These are phyloP conservation scores for Colletotrichum sp. DNA, from an alignment of 2,329 filamentous ascomycete genomes.

Conservation along the genomic window DNA sequence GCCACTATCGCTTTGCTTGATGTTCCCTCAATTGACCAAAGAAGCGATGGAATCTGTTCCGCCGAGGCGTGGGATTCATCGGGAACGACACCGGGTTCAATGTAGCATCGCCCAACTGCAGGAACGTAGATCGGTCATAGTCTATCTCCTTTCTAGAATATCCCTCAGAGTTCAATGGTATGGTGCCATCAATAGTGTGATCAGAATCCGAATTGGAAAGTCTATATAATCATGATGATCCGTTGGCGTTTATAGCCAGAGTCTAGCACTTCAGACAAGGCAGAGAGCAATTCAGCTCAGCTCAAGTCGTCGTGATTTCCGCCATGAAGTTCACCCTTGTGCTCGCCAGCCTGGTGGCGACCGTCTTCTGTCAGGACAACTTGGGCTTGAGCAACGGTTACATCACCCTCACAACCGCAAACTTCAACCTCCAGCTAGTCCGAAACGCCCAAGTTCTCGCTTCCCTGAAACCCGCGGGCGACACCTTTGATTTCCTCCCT, in stretches of 20 bases:
- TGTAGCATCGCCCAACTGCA: not conserved
- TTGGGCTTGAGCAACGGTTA: slow-evolving; percentile 45
- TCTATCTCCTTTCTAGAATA: not conserved
- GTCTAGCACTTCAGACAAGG: not conserved
- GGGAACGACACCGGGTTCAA: not conserved
- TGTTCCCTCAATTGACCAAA: not conserved
- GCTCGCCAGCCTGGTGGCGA: not conserved
- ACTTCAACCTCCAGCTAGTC: slow-evolving; percentile 48
- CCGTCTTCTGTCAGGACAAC: slow-evolving; percentile 29
- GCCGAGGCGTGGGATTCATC: not conserved
- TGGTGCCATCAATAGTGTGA: not conserved
- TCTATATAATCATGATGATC: not conserved
- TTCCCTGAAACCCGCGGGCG: slow-evolving; percentile 46
- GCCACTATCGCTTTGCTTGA: not conserved
- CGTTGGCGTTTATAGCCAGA: not conserved
- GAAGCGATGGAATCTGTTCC: not conserved
- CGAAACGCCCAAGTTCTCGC: slow-evolving; percentile 51
- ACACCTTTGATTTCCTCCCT: slow-evolving; percentile 60
- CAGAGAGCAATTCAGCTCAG: not conserved
- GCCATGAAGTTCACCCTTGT: not conserved
- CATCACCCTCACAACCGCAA: slow-evolving; percentile 41
- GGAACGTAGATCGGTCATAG: not conserved
- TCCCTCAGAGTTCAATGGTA: not conserved
- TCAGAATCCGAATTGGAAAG: accelerated
- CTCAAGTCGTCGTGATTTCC: not conserved